These are phyloP conservation scores for Petunia hybrid DNA, from an alignment of 305 asterid genomes.

Conservation along the genomic window DNA sequence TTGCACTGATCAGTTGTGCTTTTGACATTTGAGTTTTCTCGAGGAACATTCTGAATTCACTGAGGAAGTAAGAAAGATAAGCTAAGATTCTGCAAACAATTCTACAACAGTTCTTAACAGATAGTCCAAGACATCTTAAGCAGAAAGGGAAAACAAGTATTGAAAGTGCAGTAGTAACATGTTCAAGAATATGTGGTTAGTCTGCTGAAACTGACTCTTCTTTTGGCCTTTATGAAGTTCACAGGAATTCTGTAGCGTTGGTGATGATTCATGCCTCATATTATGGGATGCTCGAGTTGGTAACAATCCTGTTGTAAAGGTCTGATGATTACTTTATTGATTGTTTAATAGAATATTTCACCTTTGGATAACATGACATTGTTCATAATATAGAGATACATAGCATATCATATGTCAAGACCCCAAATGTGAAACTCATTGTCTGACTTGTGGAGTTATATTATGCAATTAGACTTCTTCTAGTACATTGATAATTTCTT, in stretches of 20 bases:
- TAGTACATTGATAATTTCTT: neutral
- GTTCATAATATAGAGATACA: neutral
- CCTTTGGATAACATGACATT: neutral
- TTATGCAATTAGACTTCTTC: neutral
- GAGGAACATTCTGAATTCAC: neutral
- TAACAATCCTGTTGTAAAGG: constrained; percentile 77
- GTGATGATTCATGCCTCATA: constrained; percentile 97
- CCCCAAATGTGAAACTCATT: constrained; percentile 16
- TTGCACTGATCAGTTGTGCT: neutral
- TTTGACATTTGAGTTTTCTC: neutral
- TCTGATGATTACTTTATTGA: constrained; percentile 40
- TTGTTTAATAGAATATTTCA: neutral
- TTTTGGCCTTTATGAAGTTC: constrained; percentile 59
- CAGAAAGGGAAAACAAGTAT: neutral
- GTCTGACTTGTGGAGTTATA: neutral
- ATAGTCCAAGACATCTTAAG: neutral
- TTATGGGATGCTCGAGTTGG: constrained; percentile 96
- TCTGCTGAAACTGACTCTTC: constrained; percentile 39
- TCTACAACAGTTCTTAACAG: constrained; percentile 17
- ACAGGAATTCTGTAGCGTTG: constrained; percentile 98
- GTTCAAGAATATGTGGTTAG: constrained; percentile 31
- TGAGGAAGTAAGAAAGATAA: constrained; percentile 20
- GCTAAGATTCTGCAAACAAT: constrained; percentile 18
- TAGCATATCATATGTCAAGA: constrained; percentile 21
- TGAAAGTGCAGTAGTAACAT: neutral